Evolutionary conservation across 2,329 filamentous ascomycete species (phyloP).

Genomic region (Fusarium tricinctum): DNA sequence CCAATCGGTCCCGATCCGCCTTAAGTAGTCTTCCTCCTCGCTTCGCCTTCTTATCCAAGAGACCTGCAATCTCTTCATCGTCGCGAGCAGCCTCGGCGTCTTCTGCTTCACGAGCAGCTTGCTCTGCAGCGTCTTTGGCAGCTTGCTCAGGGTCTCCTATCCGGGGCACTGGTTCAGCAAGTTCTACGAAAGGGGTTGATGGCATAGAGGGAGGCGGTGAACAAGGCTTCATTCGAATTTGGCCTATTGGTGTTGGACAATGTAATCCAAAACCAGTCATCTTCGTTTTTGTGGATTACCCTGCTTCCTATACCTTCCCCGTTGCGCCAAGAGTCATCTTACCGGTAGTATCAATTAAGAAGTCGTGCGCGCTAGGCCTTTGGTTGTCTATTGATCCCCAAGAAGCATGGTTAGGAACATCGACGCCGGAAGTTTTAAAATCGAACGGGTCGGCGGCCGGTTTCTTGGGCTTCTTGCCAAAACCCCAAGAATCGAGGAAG

Average conservation of each 20-base stretch:
- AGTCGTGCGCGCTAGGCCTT: conserved; percentile 64
- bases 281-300: conserved; percentile 59
- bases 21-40: conserved; percentile 42
- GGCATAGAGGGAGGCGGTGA: conserved; percentile 62
- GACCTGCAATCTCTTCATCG: conserved; percentile 54
- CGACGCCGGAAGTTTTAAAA: conserved; percentile 58
- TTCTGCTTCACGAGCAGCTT: conserved; percentile 46
- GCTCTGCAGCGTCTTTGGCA: conserved; percentile 44
- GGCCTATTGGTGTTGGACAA: conserved; percentile 60
- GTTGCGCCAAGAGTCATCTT: conserved; percentile 63
- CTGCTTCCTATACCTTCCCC: conserved; percentile 60
- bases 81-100: conserved; percentile 45
- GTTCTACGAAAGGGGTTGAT: conserved; percentile 62
- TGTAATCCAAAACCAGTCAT: conserved; percentile 60
- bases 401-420: conserved; percentile 60
- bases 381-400: conserved; percentile 55
- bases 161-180: conserved; percentile 56
- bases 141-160: conserved; percentile 52
- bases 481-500: conserved; percentile 70
- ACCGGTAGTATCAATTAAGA: conserved; percentile 60
- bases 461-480: conserved; percentile 64
- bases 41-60: conserved; percentile 59
- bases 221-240: conserved; percentile 58
- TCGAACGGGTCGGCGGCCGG: conserved; percentile 47
- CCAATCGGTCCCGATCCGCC: conserved; percentile 41